Evolutionary conservation across 2,329 filamentous ascomycete species (phyloP).

Genomic region (Cordyceps militaris): DNA sequence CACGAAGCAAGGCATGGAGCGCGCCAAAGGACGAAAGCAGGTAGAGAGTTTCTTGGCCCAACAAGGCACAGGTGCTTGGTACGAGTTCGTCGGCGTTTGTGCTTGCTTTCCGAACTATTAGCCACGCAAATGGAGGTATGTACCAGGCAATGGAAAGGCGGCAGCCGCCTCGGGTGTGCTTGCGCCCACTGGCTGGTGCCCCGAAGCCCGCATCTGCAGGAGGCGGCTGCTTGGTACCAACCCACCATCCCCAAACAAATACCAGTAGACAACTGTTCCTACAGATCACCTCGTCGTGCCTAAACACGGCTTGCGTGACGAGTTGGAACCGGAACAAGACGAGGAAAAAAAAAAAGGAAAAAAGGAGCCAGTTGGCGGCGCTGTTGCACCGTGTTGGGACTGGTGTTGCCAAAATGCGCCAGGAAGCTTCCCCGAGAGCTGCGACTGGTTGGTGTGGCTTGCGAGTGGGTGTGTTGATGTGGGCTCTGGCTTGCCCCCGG

Average conservation of each 20-base stretch:
- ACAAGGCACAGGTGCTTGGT: no score
- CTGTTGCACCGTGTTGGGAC: not conserved
- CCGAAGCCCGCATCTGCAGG: not conserved
- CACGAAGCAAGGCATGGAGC: not conserved
- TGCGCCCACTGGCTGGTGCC: not conserved
- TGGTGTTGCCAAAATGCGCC: not conserved
- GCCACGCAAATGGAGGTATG: no score
- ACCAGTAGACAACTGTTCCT: not conserved
- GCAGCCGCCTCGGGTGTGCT: not conserved
- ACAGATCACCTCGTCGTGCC: not conserved
- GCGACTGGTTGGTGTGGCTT: not conserved
- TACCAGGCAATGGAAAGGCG: not conserved
- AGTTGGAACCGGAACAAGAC: not conserved
- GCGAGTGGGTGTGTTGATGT: not conserved
- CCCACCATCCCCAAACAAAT: not conserved
- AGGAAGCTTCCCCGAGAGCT: not conserved
- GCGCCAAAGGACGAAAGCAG: not conserved
- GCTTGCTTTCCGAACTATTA: no score
- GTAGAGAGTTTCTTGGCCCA: no score
- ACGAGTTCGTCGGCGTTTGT: no score
- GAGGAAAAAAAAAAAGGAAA: not conserved
- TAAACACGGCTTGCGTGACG: not conserved
- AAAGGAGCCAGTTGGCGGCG: not conserved
- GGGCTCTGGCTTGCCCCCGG: not conserved
- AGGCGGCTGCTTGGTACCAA: not conserved